Evolutionary conservation across 768 basidiomycete species (phyloP), one percentile per base, ranked within the genome.

Genomic region (Lactarius akahatsu): DNA sequence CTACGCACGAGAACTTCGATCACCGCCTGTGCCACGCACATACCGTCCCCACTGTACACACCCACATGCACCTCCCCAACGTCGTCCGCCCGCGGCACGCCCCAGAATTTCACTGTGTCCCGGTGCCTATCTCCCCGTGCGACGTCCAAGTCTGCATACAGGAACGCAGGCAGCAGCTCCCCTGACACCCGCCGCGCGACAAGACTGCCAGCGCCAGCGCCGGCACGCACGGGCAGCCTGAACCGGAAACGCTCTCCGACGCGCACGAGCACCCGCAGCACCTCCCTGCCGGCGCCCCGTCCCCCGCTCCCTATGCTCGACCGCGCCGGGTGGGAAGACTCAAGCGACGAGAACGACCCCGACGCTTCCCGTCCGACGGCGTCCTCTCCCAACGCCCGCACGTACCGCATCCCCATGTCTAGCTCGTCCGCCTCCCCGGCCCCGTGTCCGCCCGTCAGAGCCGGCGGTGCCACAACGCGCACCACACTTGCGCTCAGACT

Each of bases 401-500:
- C 86, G 70, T 90, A 91, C 70, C 85, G 86, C 69, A 90, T 80
- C 8, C 88, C 88, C 73, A 88, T 84, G 32, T 80, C 79, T 30
- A 92, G 80, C 59, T 89, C 90, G 73, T 91, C 90, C 32, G 78
- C 80, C 71, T 83, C 85, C 45, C 75, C 77, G 32, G 61, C 57
- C 7, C 34, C 72, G 43, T 76, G 2, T 3, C 20, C 32, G 9
- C 13, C 47, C 38, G 23, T 40, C 47, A 34, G 43, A 2, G 38
- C 61, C 16, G 57, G 34, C 2, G 52, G 41, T 5, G 2, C 43
- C 23, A 57, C 52, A 16, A 63, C 76, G 62, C 80, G 77, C 66
- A 82, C 82, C 26, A 90, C 85, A 67, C 83, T 84, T 11, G 86
- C 90, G 60, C 80, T 81, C 76, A 91, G 88, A 74, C 89, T 90